Base-by-base conservation (phyloP, 495 filamentous ascomycete genomes). In the Penicilliopsis zonata region DNA sequence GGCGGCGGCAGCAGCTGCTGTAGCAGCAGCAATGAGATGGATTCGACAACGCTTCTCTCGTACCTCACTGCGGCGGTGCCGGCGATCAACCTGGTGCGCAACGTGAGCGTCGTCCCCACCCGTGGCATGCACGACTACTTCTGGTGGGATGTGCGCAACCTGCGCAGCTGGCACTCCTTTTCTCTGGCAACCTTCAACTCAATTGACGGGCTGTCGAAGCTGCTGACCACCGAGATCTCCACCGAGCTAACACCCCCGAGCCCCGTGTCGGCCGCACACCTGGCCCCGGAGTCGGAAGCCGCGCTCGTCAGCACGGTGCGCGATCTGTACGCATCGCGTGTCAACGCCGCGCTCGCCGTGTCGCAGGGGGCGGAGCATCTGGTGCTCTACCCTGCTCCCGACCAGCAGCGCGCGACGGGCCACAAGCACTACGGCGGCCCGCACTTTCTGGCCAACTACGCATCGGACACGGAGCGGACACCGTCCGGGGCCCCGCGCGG, bases 91-190 rank as follows among this genome's bases (percentile, higher is more conserved):
- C 63, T 93, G n/a, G 82, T 92, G 9, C 82, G 78, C 41, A 82
- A 77, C 34, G 72, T 87, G 44, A 83, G 76, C 41, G 73, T 81
- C 49, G 65, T 74, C 7, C 67, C 72, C 14, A 69, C 72, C 16
- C 74, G 84, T 23, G 77, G 78, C 26, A 53, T 77, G 43, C 74
- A 81, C 47, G 78, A 77, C 46, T 80, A 92, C 49, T 88, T 84
- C 49, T 95, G 86, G 86, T 95, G 82, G 82, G 86, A 95, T 41
- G 70, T 94, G 34, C 81, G 86, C 30, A 86, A 92, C 44, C 63
- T 94, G 39, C 76, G 80, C 29, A 68, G 73, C 40, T 95, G 86
- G 86, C 67, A 65, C 26, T 68, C 72, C 37, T 94, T 94, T 67
- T 80, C 69, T 32, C 56, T 84, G 15, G 47, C 57, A 28, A 77